Percentiles rank a stretch among this genome's conserved stretches.
Evolutionary conservation across 2,329 filamentous ascomycete species (phyloP).

Genomic region (Pestalotiopsis sp.): DNA sequence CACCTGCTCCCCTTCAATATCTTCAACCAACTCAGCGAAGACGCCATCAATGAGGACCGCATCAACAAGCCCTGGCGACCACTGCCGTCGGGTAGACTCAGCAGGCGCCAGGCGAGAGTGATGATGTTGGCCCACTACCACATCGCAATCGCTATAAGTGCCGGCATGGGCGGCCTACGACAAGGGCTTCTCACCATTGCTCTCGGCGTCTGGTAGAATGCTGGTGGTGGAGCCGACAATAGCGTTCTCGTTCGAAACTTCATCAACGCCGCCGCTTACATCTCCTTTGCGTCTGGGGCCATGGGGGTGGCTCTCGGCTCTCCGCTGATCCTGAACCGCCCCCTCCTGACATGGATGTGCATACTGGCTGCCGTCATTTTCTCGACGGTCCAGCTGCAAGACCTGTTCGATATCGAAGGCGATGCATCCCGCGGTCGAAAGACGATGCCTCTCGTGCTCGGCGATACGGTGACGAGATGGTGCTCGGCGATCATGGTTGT

Average conservation of each 20-base stretch:
- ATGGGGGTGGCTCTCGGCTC: neutral
- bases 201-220: neutral
- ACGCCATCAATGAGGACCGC: neutral
- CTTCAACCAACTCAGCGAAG: neutral
- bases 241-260: neutral
- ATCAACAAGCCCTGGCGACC: conserved; percentile 4
- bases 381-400: neutral
- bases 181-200: neutral
- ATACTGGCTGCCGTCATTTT: neutral
- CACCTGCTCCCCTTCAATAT: neutral
- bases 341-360: neutral
- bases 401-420: neutral
- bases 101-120: neutral
- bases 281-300: neutral
- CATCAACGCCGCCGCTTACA: neutral
- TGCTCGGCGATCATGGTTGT: neutral
- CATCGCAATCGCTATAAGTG: neutral
- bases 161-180: neutral
- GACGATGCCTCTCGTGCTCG: neutral
- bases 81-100: neutral
- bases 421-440: neutral
- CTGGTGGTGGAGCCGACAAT: neutral
- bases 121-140: neutral
- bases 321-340: neutral
- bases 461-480: neutral